These are phyloP conservation scores for Geopyxis carbonaria DNA, from an alignment of 495 filamentous ascomycete species.

Conservation along the genomic window DNA sequence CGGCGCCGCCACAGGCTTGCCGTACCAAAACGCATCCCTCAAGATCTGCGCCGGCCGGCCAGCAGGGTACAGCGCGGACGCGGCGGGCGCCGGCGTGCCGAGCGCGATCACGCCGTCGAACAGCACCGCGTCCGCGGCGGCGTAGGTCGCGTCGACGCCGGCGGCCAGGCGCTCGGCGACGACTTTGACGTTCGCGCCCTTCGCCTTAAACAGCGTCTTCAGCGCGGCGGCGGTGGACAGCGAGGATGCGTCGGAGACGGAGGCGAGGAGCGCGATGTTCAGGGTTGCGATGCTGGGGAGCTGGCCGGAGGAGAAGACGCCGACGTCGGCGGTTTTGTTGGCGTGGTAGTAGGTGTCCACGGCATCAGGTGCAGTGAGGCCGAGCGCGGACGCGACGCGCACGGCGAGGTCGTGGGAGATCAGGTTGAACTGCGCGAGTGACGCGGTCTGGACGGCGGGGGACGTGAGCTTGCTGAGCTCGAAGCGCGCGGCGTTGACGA, in stretches of 20 bases:
- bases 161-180: slow-evolving; percentile 42
- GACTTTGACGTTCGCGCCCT: slow-evolving; percentile 40
- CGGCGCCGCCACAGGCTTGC: slow-evolving; percentile 54
- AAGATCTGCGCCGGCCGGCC: slow-evolving; percentile 50
- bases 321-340: slow-evolving; percentile 47
- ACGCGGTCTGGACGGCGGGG: slow-evolving; percentile 40
- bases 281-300: slow-evolving; percentile 45
- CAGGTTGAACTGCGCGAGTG: slow-evolving; percentile 52
- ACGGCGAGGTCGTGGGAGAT: slow-evolving; percentile 51
- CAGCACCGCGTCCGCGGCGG: slow-evolving; percentile 46
- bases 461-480: slow-evolving; percentile 46
- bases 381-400: slow-evolving; percentile 48
- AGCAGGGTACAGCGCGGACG: slow-evolving; percentile 41
- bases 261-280: slow-evolving; percentile 50
- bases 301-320: slow-evolving; percentile 36
- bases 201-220: slow-evolving; percentile 28
- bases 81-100: slow-evolving; percentile 18
- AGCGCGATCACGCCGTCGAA: slow-evolving; percentile 56
- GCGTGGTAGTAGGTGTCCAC: slow-evolving; percentile 52
- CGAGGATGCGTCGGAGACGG: slow-evolving; percentile 26
- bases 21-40: slow-evolving; percentile 48
- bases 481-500: slow-evolving; percentile 65
- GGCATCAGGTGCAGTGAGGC: slow-evolving; percentile 37
- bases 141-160: slow-evolving; percentile 53
- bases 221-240: slow-evolving; percentile 36